Evolutionary conservation across 2,329 filamentous ascomycete species (phyloP).

Genomic region (Grosmannia penicillata): DNA sequence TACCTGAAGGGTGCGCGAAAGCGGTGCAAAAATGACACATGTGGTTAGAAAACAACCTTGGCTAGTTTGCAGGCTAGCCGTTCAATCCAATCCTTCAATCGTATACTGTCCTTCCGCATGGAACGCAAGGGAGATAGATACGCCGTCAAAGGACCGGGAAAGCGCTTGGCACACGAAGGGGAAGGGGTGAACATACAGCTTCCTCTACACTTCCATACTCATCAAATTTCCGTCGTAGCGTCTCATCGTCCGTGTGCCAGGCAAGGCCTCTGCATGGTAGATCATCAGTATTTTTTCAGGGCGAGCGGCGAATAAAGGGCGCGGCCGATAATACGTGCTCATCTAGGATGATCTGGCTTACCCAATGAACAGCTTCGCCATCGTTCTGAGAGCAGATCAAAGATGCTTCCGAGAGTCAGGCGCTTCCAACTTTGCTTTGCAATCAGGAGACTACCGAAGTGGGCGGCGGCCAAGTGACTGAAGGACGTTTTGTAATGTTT

Average conservation of each 20-base stretch:
- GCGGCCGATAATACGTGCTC: too few relatives aligned
- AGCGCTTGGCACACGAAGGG: not conserved
- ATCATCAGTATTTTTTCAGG: constrained; percentile 9
- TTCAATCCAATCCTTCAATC: too few relatives aligned
- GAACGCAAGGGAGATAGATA: not conserved
- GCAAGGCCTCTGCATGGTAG: constrained; percentile 63
- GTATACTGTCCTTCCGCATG: not conserved
- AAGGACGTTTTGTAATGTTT: too few relatives aligned
- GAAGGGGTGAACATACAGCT: constrained; percentile 55
- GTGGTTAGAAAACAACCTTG: not conserved
- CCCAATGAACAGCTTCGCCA: constrained; percentile 96
- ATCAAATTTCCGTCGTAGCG: constrained; percentile 80
- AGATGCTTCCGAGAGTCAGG: too few relatives aligned
- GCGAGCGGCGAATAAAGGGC: not conserved
- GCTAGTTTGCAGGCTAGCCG: too few relatives aligned
- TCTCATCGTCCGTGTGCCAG: constrained; percentile 91
- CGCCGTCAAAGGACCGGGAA: not conserved
- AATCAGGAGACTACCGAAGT: not conserved
- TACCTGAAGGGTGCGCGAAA: constrained; percentile 39
- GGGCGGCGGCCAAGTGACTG: not conserved
- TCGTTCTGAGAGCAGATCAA: too few relatives aligned
- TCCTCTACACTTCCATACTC: constrained; percentile 85
- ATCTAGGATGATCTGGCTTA: constrained; percentile 30
- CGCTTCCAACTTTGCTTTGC: too few relatives aligned
- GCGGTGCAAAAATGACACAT: not conserved